Conservation (phyloP, 1,139 yeast genomes). For the Blastobotrys niveus region DNA sequence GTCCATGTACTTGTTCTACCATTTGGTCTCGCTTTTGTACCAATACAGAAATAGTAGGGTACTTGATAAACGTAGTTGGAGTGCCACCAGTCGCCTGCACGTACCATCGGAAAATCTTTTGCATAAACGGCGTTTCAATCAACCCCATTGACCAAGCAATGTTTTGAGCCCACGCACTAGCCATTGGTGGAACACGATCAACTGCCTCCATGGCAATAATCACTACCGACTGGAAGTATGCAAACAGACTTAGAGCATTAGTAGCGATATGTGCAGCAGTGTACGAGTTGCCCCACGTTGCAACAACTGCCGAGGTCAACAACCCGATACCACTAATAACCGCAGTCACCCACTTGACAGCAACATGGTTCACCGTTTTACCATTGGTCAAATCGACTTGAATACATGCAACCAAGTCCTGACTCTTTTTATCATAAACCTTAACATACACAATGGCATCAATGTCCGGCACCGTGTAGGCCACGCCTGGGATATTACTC, state of each 20-base stretch:
- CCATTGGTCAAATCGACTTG: conserved; percentile 80
- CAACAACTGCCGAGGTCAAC: conserved; percentile 77
- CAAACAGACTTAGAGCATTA: conserved; percentile 81
- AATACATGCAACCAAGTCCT: conserved; percentile 72
- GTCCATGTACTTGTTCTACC: conserved; percentile 20
- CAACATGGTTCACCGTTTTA: conserved; percentile 86
- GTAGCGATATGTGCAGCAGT: conserved; percentile 98
- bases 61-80: conserved; percentile 61
- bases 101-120: conserved; percentile 86
- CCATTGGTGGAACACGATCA: conserved; percentile 89
- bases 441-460: conserved; percentile 86
- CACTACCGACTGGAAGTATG: conserved; percentile 90
- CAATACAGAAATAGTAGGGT: conserved; percentile 52
- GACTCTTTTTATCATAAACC: conserved; percentile 41
- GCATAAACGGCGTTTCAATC: conserved; percentile 70
- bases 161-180: conserved; percentile 96
- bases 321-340: conserved; percentile 87
- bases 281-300: conserved; percentile 83
- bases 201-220: conserved; percentile 95
- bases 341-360: conserved; percentile 98
- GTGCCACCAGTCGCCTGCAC: conserved; percentile 91
- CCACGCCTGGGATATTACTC: conserved; percentile 66
- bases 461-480: conserved; percentile 86
- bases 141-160: conserved; percentile 95
- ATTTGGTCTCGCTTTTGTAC: conserved; percentile 54